A percentile compares a stretch with the other conserved stretches of the same genome.
Conservation (phyloP, 2,329 filamentous ascomycete species). For the Arthroderma sp. region DNA sequence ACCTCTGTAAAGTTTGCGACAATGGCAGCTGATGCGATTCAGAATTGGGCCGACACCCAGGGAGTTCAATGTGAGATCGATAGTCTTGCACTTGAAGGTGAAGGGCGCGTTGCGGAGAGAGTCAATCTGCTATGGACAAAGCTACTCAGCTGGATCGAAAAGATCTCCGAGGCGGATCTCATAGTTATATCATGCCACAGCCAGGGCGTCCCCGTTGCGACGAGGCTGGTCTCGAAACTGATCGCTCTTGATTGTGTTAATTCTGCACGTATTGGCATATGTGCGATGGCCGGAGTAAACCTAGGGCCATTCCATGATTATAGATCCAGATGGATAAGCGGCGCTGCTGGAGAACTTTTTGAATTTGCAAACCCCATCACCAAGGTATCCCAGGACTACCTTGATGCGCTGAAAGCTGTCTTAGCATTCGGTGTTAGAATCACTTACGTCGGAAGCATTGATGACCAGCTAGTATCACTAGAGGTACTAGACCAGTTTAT, state of each 20-base stretch:
- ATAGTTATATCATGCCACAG: conserved; percentile 89
- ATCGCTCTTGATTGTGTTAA: conserved; percentile 79
- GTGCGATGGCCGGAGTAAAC: conserved; percentile 81
- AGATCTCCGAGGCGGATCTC: conserved; percentile 75
- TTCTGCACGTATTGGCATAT: conserved; percentile 66
- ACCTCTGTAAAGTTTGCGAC: conserved; percentile 90
- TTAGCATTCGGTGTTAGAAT: conserved; percentile 70
- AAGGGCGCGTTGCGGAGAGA: conserved; percentile 79
- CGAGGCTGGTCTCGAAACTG: conserved; percentile 85
- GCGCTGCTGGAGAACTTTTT: conserved; percentile 85
- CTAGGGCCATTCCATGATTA: conserved; percentile 88
- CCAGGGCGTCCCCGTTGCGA: conserved; percentile 83
- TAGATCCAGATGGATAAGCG: conserved; percentile 77
- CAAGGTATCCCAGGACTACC: conserved; percentile 68
- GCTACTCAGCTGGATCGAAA: conserved; percentile 85
- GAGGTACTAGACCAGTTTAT: conserved; percentile 46
- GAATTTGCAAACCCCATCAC: conserved; percentile 78
- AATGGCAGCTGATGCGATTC: conserved; percentile 70
- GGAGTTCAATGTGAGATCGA: conserved; percentile 72
- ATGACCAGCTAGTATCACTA: conserved; percentile 88
- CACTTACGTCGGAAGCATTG: conserved; percentile 84
- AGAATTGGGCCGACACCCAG: conserved; percentile 63
- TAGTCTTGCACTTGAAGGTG: conserved; percentile 86
- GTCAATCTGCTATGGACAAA: conserved; percentile 91
- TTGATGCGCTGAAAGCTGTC: conserved; percentile 58